Evolutionary conservation across 2,329 filamentous ascomycete species (phyloP).

Genomic region (Parascedosporium putredinis): DNA sequence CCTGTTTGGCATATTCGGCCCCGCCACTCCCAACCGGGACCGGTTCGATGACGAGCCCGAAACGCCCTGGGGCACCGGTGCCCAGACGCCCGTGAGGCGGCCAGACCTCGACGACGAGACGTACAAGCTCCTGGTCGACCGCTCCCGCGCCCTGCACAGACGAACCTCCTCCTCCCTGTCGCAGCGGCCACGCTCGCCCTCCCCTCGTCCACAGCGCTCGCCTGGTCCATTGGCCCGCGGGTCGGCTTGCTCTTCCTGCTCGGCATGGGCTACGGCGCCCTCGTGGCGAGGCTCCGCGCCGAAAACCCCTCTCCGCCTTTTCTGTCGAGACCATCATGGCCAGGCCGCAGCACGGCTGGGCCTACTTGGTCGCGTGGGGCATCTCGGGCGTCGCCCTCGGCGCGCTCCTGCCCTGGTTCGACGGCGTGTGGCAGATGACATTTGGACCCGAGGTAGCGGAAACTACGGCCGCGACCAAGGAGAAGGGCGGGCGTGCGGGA

Average conservation of each 20-base stretch:
- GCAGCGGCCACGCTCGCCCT: slow-evolving; percentile 16
- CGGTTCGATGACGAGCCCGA: slow-evolving; percentile 42
- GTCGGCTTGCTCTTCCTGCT: slow-evolving; percentile 62
- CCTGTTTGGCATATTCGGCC: slow-evolving; percentile 81
- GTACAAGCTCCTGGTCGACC: slow-evolving; percentile 32
- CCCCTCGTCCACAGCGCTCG: slow-evolving; percentile 11
- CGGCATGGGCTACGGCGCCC: slow-evolving; percentile 70
- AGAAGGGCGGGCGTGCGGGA: slow-evolving; percentile 17
- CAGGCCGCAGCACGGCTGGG: slow-evolving; percentile 34
- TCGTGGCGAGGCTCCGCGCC: slow-evolving; percentile 72
- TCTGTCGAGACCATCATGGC: not conserved
- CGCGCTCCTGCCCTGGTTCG: slow-evolving; percentile 73
- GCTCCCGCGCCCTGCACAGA: slow-evolving; percentile 20
- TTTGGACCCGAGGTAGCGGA: slow-evolving; percentile 28
- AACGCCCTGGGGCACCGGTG: slow-evolving; percentile 71
- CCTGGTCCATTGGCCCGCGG: slow-evolving; percentile 46
- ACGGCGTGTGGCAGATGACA: slow-evolving; percentile 58
- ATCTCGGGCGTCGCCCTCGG: slow-evolving; percentile 67
- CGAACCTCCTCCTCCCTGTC: slow-evolving; percentile 25
- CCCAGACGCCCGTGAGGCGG: slow-evolving; percentile 52
- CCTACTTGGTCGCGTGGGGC: slow-evolving; percentile 75
- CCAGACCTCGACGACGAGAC: slow-evolving; percentile 33
- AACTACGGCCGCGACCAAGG: slow-evolving; percentile 20
- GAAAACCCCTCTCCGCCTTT: slow-evolving; percentile 44
- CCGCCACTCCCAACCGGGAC: slow-evolving; percentile 44